Percentiles rank a stretch among this genome's conserved stretches.
These are phyloP conservation scores for Pythium volutum DNA, from an alignment of 352 stramenopile species.

Conservation along the genomic window DNA sequence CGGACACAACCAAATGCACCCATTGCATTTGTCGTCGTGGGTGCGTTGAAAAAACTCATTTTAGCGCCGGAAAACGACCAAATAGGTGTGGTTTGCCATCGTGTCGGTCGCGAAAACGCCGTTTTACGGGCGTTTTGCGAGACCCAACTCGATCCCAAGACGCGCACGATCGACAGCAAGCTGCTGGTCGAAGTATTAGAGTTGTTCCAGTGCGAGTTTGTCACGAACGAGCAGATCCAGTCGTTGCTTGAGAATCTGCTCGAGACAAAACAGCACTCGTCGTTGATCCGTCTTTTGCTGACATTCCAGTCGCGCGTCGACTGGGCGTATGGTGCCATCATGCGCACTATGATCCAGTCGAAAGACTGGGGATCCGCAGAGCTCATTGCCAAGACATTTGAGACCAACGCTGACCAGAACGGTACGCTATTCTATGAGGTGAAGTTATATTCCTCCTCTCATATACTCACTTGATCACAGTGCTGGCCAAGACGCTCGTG, in stretches of 20 bases:
- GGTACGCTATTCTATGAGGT: background rate
- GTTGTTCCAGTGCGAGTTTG: conserved; percentile 45
- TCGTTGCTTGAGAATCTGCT: conserved; percentile 29
- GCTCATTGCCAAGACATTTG: conserved; percentile 41
- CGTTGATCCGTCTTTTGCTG: conserved; percentile 46
- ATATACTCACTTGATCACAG: conserved; percentile 14
- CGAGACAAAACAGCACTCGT: conserved; percentile 40
- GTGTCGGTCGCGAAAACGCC: conserved; percentile 27
- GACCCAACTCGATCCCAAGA: conserved; percentile 10
- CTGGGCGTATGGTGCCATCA: conserved; percentile 36
- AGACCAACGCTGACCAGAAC: conserved; percentile 11
- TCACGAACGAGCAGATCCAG: conserved; percentile 25
- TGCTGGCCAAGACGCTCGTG: conserved; percentile 40
- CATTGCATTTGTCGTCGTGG: conserved; percentile 52
- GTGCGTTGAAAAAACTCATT: conserved; percentile 41
- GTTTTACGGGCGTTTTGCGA: conserved; percentile 36
- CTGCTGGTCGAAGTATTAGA: conserved; percentile 58
- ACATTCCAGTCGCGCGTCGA: conserved; percentile 28
- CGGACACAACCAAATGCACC: conserved; percentile 39
- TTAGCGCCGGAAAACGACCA: background rate
- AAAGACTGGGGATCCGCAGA: conserved; percentile 69
- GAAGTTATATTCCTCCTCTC: background rate
- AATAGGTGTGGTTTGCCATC: conserved; percentile 7
- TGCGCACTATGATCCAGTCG: conserved; percentile 34
- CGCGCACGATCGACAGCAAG: conserved; percentile 35